Percentiles rank a stretch among this genome's conserved stretches.
phyloP scores from a whole-genome alignment of 805 yeast genomes.

The Brettanomyces nanus region DNA sequence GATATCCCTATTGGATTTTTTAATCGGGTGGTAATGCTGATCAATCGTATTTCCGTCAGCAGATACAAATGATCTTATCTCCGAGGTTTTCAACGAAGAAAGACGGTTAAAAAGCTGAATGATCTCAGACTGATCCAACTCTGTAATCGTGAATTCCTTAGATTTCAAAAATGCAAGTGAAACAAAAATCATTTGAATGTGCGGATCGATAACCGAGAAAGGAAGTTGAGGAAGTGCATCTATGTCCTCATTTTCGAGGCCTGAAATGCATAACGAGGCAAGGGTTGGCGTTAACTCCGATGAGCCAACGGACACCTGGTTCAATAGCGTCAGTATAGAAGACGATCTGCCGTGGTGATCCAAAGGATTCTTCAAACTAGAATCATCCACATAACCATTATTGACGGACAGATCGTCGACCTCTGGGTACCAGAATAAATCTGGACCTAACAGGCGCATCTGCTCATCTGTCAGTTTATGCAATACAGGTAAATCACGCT shows the following conservation, averaged over 20 bases:
- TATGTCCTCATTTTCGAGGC: slow-evolving; percentile 10
- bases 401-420: slow-evolving; percentile 11
- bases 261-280: slow-evolving; percentile 9
- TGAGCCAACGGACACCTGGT: slow-evolving; percentile 16
- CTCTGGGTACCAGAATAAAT: slow-evolving; percentile 50
- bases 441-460: slow-evolving; percentile 40
- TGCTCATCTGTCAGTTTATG: slow-evolving; percentile 15
- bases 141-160: slow-evolving; percentile 68
- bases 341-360: slow-evolving; percentile 20
- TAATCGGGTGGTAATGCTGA: slow-evolving; percentile 5
- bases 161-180: slow-evolving; percentile 74
- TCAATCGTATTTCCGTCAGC: slow-evolving; percentile 4
- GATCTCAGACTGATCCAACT: slow-evolving; percentile 85
- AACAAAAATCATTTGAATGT: slow-evolving; percentile 66
- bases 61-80: slow-evolving; percentile 21
- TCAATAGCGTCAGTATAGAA: slow-evolving; percentile 24
- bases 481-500: slow-evolving; percentile 19
- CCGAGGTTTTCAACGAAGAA: slow-evolving; percentile 33
- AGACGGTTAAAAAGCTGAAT: slow-evolving; percentile 62
- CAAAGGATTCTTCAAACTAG: background rate
- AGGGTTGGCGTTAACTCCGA: slow-evolving; percentile 23
- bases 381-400: slow-evolving; percentile 5
- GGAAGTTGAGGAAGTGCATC: slow-evolving; percentile 31
- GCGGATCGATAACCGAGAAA: slow-evolving; percentile 61
- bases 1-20: slow-evolving; percentile 40